Evolutionary conservation across 2,329 filamentous ascomycete species (phyloP).

Genomic region (Botryotinia globosa): DNA sequence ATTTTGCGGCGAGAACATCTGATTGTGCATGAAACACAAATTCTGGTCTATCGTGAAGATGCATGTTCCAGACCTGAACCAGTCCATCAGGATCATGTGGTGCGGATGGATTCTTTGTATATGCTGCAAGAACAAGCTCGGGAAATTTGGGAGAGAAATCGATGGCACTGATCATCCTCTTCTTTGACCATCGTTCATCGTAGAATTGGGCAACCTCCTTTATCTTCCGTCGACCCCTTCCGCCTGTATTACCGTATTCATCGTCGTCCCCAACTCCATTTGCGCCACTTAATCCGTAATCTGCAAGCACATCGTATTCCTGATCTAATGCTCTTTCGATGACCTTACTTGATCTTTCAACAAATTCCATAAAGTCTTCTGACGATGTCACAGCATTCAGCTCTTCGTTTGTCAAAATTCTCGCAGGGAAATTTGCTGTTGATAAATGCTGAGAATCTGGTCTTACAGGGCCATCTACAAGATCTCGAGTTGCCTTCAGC

Average conservation of each 20-base stretch:
- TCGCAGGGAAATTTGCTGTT: constrained; percentile 67
- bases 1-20: constrained; percentile 91
- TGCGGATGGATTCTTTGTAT: constrained; percentile 95
- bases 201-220: constrained; percentile 92
- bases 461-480: constrained; percentile 51
- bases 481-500: constrained; percentile 67
- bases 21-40: constrained; percentile 96
- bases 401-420: constrained; percentile 80
- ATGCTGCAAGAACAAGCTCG: constrained; percentile 87
- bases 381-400: constrained; percentile 86
- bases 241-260: constrained; percentile 65
- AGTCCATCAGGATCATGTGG: constrained; percentile 92
- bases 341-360: constrained; percentile 94
- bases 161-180: constrained; percentile 93
- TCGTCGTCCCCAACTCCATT: constrained; percentile 76
- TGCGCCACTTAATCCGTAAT: constrained; percentile 80
- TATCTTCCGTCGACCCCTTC: constrained; percentile 69
- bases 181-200: constrained; percentile 94
- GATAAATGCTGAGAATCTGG: constrained; percentile 46
- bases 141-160: constrained; percentile 95
- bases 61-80: constrained; percentile 94
- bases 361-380: constrained; percentile 90
- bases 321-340: constrained; percentile 93
- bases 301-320: constrained; percentile 92
- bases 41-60: constrained; percentile 90